Conservation (phyloP, 106 monocot genomes). For the Amphibolis antarctica region DNA sequence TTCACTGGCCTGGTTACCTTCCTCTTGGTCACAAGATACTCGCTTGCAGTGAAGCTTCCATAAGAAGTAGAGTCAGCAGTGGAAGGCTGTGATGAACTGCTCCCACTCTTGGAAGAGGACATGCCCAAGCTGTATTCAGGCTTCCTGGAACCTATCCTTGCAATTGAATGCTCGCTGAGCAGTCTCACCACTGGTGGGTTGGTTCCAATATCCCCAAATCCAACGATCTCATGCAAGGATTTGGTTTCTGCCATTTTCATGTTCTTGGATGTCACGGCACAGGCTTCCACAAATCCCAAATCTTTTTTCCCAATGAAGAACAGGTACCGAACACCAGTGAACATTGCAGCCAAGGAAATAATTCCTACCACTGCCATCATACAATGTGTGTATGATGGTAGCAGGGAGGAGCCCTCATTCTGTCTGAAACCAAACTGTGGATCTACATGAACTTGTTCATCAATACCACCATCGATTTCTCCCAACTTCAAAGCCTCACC, state of each 20-base stretch:
- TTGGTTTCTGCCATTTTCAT: background rate
- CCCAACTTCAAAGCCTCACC: background rate
- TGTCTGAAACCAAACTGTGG: no score
- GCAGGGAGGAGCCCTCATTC: background rate
- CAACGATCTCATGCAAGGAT: background rate
- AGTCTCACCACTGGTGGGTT: constrained; percentile 18
- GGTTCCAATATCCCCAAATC: background rate
- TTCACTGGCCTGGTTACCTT: no score
- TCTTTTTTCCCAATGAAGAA: background rate
- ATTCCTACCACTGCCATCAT: background rate
- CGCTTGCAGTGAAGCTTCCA: background rate
- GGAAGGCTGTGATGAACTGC: background rate
- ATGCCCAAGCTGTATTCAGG: background rate
- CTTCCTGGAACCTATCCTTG: background rate
- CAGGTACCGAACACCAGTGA: background rate
- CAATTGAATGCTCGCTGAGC: constrained; percentile 20
- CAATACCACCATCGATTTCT: background rate
- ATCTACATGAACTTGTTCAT: no score
- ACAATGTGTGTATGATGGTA: background rate
- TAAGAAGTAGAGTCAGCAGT: background rate
- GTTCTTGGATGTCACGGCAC: background rate
- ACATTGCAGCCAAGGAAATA: background rate
- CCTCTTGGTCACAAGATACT: background rate
- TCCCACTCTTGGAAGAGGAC: background rate
- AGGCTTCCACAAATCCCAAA: background rate